phyloP scores from a whole-genome alignment of 345 rosid species.

The Hirschfeldia incana region DNA sequence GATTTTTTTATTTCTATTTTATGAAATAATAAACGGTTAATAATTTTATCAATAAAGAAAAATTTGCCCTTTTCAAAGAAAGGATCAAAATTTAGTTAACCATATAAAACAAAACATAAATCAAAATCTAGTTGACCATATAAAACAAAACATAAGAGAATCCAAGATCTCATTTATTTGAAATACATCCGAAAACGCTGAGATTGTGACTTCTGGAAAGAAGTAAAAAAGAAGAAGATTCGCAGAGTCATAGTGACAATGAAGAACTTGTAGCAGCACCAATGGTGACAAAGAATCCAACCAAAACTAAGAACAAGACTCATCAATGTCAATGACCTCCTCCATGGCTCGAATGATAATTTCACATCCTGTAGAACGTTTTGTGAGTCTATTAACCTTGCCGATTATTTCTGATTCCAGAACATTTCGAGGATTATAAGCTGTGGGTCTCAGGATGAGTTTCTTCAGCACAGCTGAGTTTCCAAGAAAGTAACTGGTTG shows the following conservation, averaged over 20 bases:
- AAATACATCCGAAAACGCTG: neutral
- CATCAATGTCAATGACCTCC: neutral
- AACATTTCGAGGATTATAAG: neutral
- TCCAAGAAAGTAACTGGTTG: constrained; percentile 16
- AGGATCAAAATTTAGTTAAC: too few species aligned
- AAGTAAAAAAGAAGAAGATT: neutral
- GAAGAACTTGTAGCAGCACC: neutral
- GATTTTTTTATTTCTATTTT: too few species aligned
- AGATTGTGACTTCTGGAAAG: neutral
- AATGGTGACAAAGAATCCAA: neutral
- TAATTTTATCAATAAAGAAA: too few species aligned
- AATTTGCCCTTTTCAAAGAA: too few species aligned
- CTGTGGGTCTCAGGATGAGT: neutral
- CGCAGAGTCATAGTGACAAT: too few species aligned
- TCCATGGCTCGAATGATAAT: neutral
- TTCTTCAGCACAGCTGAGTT: constrained; percentile 23
- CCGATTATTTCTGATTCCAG: neutral
- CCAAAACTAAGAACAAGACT: neutral
- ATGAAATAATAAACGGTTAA: too few species aligned
- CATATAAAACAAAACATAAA: too few species aligned
- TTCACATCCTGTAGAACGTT: constrained; percentile 6
- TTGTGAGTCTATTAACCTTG: neutral
- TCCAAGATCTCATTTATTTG: neutral
- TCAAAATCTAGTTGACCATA: too few species aligned
- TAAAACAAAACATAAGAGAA: neutral